A percentile compares a stretch with the other conserved stretches of the same genome.
Evolutionary conservation across 169 alveolate genomes (phyloP).

Genomic region (Cryptosporidium felis): DNA sequence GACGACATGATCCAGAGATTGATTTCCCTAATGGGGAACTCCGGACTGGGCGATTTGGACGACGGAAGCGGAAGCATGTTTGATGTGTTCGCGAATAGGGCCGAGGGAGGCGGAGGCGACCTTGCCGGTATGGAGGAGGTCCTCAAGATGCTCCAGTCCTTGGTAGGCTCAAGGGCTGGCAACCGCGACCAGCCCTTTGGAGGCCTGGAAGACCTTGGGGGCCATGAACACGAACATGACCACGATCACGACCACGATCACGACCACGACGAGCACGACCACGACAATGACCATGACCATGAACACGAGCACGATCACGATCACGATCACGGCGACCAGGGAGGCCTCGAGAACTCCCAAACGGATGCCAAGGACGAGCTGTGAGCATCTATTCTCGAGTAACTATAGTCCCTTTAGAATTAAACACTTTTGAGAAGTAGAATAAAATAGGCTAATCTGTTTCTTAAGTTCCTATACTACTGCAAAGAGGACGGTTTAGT

Average conservation of each 20-base stretch:
- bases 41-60: slow-evolving; percentile 31
- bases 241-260: slow-evolving; percentile 35
- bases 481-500: no score
- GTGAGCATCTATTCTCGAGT: not conserved
- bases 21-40: slow-evolving; percentile 40
- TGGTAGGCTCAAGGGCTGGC: slow-evolving; percentile 13
- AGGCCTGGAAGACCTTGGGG: not conserved
- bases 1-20: slow-evolving; percentile 63
- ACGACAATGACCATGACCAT: no score
- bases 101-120: slow-evolving; percentile 47
- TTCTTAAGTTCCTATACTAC: no score
- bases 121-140: slow-evolving; percentile 59
- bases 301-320: no score
- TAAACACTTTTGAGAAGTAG: no score
- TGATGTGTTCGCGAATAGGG: slow-evolving; percentile 53
- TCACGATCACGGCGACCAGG: no score
- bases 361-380: slow-evolving; percentile 5
- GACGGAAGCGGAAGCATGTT: slow-evolving; percentile 45
- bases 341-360: not conserved
- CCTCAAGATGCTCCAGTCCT: slow-evolving; percentile 52
- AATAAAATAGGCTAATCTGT: no score
- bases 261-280: slow-evolving; percentile 12
- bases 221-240: not conserved
- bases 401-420: no score
- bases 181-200: not conserved